Percentiles rank a stretch among this genome's conserved stretches.
Evolutionary conservation across 2,329 filamentous ascomycete species (phyloP).

Genomic region (Exophiala viscosa): DNA sequence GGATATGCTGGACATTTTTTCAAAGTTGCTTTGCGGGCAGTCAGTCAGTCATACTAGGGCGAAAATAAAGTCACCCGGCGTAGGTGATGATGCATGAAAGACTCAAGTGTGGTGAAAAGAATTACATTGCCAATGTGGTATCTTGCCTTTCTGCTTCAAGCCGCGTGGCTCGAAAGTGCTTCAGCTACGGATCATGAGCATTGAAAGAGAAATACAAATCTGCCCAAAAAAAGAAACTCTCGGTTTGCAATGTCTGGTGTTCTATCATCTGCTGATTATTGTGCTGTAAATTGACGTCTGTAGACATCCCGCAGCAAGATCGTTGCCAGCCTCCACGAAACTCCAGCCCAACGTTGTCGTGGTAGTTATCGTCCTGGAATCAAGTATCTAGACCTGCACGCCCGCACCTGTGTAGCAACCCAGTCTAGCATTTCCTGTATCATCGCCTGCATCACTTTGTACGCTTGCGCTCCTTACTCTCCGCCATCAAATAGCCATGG

Average conservation of each 20-base stretch:
- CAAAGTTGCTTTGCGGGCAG: conserved; percentile 6
- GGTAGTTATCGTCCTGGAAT: no score
- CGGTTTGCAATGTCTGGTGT: background rate
- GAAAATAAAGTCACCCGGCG: background rate
- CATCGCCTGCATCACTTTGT: no score
- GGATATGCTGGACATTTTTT: background rate
- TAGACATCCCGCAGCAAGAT: background rate
- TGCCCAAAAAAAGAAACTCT: conserved; percentile 1
- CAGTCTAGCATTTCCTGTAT: no score
- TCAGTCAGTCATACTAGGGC: conserved; percentile 4
- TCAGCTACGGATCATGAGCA: conserved; percentile 20
- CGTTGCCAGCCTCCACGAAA: background rate
- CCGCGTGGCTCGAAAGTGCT: conserved; percentile 22
- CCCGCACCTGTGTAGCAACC: no score
- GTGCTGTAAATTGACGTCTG: background rate
- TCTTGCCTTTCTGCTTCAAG: conserved; percentile 12
- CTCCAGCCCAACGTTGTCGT: no score
- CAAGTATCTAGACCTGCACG: no score
- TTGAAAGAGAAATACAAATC: conserved; percentile 12
- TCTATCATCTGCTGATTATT: background rate
- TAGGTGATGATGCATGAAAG: conserved; percentile 6
- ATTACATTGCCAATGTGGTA: conserved; percentile 5
- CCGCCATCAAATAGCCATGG: conserved; percentile 1
- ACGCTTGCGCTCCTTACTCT: background rate
- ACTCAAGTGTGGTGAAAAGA: conserved; percentile 3